phyloP scores from a whole-genome alignment of 75 land plant species.

The Ceratopteris richardii region DNA sequence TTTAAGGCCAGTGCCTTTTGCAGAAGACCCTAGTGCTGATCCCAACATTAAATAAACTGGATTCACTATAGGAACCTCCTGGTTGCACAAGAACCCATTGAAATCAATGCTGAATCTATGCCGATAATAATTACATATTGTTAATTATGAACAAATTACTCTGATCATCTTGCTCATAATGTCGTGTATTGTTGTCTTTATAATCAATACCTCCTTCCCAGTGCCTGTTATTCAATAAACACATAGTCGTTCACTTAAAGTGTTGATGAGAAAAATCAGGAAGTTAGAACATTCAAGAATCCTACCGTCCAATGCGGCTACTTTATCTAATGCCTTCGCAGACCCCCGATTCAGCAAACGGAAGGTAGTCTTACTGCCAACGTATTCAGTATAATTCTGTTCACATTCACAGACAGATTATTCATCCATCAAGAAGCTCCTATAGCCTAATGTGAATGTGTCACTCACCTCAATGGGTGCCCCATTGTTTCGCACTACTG shows the following conservation, averaged over 20 bases:
- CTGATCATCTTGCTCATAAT: slow-evolving; percentile 89
- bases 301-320: slow-evolving; percentile 82
- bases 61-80: slow-evolving; percentile 89
- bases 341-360: slow-evolving; percentile 94
- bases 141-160: slow-evolving; percentile 31
- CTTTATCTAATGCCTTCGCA: slow-evolving; percentile 97
- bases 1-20: slow-evolving; percentile 96
- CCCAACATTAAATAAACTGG: slow-evolving; percentile 93
- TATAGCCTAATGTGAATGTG: too few relatives aligned
- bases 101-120: neutral
- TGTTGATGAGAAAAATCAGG: too few relatives aligned
- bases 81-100: slow-evolving; percentile 4
- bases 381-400: slow-evolving; percentile 85
- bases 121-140: neutral
- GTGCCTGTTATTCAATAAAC: slow-evolving; percentile 34
- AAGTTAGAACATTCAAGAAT: too few relatives aligned
- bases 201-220: slow-evolving; percentile 69
- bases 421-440: too few relatives aligned
- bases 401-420: neutral
- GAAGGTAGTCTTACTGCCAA: slow-evolving; percentile 74
- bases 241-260: neutral
- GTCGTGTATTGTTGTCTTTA: slow-evolving; percentile 95
- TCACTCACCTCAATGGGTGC: slow-evolving; percentile 68
- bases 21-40: slow-evolving; percentile 74
- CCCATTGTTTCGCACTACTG: slow-evolving; percentile 78